Evolutionary conservation across 768 basidiomycete species (phyloP), one percentile per base, ranked within the genome.

Genomic region (Russula griseocarnosa): DNA sequence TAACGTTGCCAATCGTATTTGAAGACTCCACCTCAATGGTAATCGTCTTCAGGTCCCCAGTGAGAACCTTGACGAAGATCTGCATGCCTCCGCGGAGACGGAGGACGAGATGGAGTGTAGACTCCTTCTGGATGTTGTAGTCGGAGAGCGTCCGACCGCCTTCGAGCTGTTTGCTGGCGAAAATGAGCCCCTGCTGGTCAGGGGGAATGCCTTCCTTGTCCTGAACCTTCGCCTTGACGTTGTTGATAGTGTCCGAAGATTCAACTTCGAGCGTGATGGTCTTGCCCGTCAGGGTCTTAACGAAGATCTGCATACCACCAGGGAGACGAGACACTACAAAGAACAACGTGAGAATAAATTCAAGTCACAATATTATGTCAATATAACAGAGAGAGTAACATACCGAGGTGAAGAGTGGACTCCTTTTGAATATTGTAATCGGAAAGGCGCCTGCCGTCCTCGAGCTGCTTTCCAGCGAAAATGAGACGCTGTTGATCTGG

Each of bases 181-280:
- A 73, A 56, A 73, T 73, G 16, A 73, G 68, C 13, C 72, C 71
- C 54, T 73, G 72, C 61, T 73, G 71, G 57, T 72, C 71, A 5
- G 72, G 72, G 3, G 73, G 73, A 32, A 73, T 73, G 16, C 72
- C 72, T 51, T 73, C 71, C 68, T 73, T 72, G 56, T 73, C 72
- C 58, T 73, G 71, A 24, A 73, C 72, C 62, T 73, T 72, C 36
- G 70, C 71, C 69, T 73, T 73, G 4, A 72, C 72, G 10, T 72
- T 73, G 56, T 73, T 71, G 44, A 73, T 73, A 6, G 72, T 73
- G 64, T 73, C 72, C 0, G 72, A 73, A 0, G 72, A 73, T 59
- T 73, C 81, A 60, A 83, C 82, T 73, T 83, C 82, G 40, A 83
- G 75, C 30, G 82, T 83, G 71, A 83, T 83, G 52, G 80, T 82